A percentile compares a stretch with the other conserved stretches of the same genome.
Evolutionary conservation across 2,329 filamentous ascomycete genomes (phyloP).

Genomic region (Onygenales sp.): DNA sequence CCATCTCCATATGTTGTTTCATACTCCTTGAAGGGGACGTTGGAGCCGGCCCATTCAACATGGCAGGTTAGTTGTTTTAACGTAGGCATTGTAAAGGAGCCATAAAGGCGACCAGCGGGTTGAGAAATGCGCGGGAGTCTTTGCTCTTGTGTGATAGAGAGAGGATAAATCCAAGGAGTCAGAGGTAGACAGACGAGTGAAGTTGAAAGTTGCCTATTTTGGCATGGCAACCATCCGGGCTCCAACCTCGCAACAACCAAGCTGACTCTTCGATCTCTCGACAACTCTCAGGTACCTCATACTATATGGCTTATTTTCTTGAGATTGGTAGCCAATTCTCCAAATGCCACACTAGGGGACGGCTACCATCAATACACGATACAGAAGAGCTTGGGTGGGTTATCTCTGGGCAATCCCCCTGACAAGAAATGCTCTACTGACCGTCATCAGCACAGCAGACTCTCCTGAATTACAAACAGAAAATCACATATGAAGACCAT

Average conservation of each 20-base stretch:
- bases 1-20: conserved; percentile 42
- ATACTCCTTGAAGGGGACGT: conserved; percentile 39
- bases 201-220: not conserved
- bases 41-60: conserved; percentile 39
- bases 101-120: not conserved
- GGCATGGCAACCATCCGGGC: not conserved
- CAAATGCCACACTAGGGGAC: too few relatives aligned
- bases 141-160: not conserved
- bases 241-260: not conserved
- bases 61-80: conserved; percentile 45
- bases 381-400: too few relatives aligned
- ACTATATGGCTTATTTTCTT: too few relatives aligned
- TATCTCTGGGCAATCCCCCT: too few relatives aligned
- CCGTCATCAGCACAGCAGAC: too few relatives aligned
- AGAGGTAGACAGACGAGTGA: not conserved
- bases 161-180: not conserved
- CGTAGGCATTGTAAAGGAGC: conserved; percentile 37
- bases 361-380: too few relatives aligned
- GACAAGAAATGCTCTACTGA: too few relatives aligned
- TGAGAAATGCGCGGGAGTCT: not conserved
- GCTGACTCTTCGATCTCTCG: too few relatives aligned
- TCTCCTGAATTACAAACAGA: too few relatives aligned
- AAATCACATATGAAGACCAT: too few relatives aligned
- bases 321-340: too few relatives aligned
- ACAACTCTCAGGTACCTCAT: too few relatives aligned